Percentiles rank a stretch among this genome's conserved stretches.
phyloP scores from a whole-genome alignment of 1,139 yeast genomes.

The Hansenula lynferdii region DNA sequence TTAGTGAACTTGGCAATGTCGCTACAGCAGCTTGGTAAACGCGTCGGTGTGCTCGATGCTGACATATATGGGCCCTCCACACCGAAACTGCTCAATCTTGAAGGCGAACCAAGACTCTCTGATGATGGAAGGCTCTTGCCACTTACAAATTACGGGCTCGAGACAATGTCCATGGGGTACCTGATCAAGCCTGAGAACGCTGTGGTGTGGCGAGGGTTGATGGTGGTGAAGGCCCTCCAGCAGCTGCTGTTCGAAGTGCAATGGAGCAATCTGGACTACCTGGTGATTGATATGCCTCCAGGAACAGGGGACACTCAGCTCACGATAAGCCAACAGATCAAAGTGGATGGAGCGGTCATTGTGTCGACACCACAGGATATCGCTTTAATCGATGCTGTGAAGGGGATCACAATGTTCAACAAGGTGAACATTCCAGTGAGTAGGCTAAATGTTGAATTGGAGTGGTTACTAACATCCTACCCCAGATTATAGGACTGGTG shows the following conservation, averaged over 20 bases:
- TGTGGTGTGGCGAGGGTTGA: conserved; percentile 81
- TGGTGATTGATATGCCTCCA: conserved; percentile 85
- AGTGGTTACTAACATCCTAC: neutral
- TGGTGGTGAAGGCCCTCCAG: conserved; percentile 85
- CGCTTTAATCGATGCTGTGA: conserved; percentile 75
- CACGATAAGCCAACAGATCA: conserved; percentile 73
- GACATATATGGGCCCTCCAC: conserved; percentile 84
- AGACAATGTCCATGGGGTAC: conserved; percentile 90
- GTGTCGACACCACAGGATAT: conserved; percentile 89
- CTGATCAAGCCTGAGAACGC: conserved; percentile 65
- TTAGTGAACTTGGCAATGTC: conserved; percentile 66
- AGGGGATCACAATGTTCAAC: conserved; percentile 76
- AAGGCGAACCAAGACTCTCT: conserved; percentile 63
- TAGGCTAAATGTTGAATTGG: neutral
- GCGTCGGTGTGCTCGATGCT: conserved; percentile 70
- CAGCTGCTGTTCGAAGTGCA: conserved; percentile 77
- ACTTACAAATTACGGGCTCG: conserved; percentile 68
- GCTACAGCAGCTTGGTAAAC: conserved; percentile 47
- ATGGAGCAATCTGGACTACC: conserved; percentile 69
- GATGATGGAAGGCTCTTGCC: conserved; percentile 59
- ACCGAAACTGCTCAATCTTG: conserved; percentile 61
- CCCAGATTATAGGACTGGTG: conserved; percentile 58
- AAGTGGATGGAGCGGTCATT: conserved; percentile 73
- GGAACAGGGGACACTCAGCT: conserved; percentile 90
- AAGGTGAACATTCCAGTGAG: conserved; percentile 61